Evolutionary conservation across 2,329 filamentous ascomycete genomes (phyloP).

Genomic region (Trichoderma endophyticum): DNA sequence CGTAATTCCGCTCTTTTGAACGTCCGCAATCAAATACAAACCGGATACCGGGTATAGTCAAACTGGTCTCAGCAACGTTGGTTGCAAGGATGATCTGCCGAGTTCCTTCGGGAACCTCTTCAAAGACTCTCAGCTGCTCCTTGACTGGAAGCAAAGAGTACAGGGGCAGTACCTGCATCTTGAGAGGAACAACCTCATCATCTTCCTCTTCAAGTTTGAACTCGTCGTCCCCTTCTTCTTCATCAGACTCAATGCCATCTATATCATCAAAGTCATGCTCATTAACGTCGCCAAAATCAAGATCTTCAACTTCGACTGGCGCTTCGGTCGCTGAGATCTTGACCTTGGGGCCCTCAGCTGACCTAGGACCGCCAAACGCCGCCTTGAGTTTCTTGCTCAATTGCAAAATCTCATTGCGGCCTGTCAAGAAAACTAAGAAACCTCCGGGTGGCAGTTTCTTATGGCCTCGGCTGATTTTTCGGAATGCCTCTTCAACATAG

Average conservation of each 20-base stretch:
- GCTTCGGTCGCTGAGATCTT: constrained; percentile 73
- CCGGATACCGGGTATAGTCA: constrained; percentile 91
- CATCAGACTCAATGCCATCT: constrained; percentile 57
- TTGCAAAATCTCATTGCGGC: constrained; percentile 83
- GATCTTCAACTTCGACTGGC: constrained; percentile 79
- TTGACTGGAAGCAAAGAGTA: constrained; percentile 89
- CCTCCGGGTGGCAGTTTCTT: constrained; percentile 84
- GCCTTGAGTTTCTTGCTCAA: constrained; percentile 77
- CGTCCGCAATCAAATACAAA: constrained; percentile 96
- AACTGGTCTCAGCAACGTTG: constrained; percentile 94
- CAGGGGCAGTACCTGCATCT: constrained; percentile 85
- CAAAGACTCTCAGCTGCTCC: constrained; percentile 88
- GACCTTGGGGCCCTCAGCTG: constrained; percentile 62
- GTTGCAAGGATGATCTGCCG: constrained; percentile 88
- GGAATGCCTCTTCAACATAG: constrained; percentile 86
- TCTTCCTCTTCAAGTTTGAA: constrained; percentile 68
- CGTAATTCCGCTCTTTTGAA: constrained; percentile 87
- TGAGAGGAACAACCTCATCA: constrained; percentile 56
- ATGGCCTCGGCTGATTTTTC: constrained; percentile 83
- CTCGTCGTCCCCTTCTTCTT: constrained; percentile 51
- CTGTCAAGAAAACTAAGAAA: constrained; percentile 91
- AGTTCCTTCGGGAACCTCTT: constrained; percentile 75
- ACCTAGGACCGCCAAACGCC: constrained; percentile 57
- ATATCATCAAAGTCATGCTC: constrained; percentile 61
- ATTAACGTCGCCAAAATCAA: constrained; percentile 71